These are phyloP conservation scores for Kalmusia sp. DNA, from an alignment of 2,329 filamentous ascomycete species.

Conservation along the genomic window DNA sequence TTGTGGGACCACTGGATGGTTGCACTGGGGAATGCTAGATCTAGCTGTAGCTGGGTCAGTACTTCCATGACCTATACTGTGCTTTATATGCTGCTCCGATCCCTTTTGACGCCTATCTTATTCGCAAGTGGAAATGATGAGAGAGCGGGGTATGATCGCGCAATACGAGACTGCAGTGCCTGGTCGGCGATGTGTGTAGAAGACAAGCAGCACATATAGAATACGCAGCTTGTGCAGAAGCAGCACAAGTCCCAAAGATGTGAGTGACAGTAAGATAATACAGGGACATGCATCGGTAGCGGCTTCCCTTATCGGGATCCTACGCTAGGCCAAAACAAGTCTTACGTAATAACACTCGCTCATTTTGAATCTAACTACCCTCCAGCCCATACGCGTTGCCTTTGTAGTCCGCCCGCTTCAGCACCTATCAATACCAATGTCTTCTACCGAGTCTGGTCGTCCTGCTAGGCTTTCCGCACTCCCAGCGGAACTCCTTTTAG, in stretches of 20 bases:
- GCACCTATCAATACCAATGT: not conserved
- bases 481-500: constrained; percentile 26
- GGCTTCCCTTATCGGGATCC: no score
- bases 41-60: constrained; percentile 1
- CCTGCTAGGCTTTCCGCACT: constrained; percentile 16
- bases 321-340: no score
- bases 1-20: constrained; percentile 18
- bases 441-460: not conserved
- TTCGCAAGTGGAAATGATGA: constrained; percentile 17
- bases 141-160: constrained; percentile 18
- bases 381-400: no score
- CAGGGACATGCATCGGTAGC: no score
- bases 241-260: no score
- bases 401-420: no score
- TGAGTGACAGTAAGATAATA: no score
- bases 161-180: constrained; percentile 8
- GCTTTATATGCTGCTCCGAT: not conserved
- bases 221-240: not conserved
- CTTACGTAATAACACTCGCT: no score
- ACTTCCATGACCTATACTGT: constrained; percentile 8
- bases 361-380: no score
- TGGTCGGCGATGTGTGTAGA: not conserved
- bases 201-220: not conserved
- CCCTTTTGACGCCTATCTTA: constrained; percentile 10
- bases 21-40: not conserved